Conservation (phyloP, 2,329 filamentous ascomycete species). For the Fusarium nygamai region DNA sequence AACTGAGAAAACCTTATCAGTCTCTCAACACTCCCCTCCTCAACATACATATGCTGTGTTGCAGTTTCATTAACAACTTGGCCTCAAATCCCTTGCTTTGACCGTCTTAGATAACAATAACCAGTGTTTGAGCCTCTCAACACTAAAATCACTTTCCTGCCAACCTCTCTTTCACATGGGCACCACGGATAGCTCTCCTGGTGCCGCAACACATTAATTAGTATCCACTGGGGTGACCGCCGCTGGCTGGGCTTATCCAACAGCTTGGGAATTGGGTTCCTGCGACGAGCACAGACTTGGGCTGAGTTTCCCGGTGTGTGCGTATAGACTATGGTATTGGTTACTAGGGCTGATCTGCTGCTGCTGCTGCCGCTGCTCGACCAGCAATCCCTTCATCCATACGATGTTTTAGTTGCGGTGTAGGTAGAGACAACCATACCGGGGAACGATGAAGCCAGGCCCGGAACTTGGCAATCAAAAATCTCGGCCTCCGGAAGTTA, state of each 20-base stretch:
- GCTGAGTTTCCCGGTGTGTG: constrained; percentile 10
- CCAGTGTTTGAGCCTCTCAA: neutral
- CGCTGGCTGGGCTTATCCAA: constrained; percentile 21
- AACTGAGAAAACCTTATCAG: constrained; percentile 8
- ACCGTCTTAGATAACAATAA: constrained; percentile 10
- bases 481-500: constrained; percentile 22
- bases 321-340: neutral
- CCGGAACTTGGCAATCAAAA: constrained; percentile 27
- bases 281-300: constrained; percentile 30
- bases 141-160: constrained; percentile 25
- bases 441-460: constrained; percentile 13
- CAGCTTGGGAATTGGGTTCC: constrained; percentile 38
- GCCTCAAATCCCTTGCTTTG: constrained; percentile 5
- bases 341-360: constrained; percentile 16
- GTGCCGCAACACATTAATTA: constrained; percentile 18
- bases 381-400: constrained; percentile 18
- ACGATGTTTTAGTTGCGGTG: constrained; percentile 30
- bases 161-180: constrained; percentile 31
- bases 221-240: constrained; percentile 30
- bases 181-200: constrained; percentile 11
- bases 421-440: constrained; percentile 6
- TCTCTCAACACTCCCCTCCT: constrained; percentile 28
- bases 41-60: constrained; percentile 2
- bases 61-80: neutral
- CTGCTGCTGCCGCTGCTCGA: neutral